A percentile compares a stretch with the other conserved stretches of the same genome.
Conservation (phyloP, 441 rosid species). For the Syzygium malaccense region DNA sequence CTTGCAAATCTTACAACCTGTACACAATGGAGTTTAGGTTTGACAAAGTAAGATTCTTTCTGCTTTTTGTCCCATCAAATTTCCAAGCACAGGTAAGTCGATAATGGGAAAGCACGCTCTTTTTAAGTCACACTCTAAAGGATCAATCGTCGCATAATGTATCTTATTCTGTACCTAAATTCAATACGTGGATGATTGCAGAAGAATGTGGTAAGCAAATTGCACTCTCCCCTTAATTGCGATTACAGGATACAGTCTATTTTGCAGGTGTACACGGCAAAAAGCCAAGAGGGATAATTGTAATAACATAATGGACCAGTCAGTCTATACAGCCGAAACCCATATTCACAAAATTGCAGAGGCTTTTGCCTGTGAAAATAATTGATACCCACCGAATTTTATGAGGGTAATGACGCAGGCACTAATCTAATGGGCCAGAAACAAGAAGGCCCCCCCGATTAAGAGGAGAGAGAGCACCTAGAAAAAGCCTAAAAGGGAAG, state of each 20-base stretch:
- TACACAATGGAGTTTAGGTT: neutral
- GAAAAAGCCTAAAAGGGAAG: constrained; percentile 3
- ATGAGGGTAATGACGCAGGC: constrained; percentile 39
- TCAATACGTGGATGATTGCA: neutral
- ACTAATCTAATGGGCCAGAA: constrained; percentile 42
- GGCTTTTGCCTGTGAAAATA: constrained; percentile 44
- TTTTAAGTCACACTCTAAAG: neutral
- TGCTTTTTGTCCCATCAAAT: neutral
- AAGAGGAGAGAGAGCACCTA: constrained; percentile 16
- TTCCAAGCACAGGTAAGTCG: neutral
- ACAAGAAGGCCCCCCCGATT: constrained; percentile 11
- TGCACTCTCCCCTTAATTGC: neutral
- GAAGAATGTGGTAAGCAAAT: neutral
- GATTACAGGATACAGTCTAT: neutral
- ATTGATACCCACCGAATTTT: constrained; percentile 20
- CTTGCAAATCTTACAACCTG: neutral
- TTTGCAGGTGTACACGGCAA: neutral
- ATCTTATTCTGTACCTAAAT: neutral
- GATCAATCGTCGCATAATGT: neutral
- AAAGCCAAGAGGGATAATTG: neutral
- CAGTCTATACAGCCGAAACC: constrained; percentile 17
- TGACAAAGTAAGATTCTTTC: neutral
- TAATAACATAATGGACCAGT: constrained; percentile 10
- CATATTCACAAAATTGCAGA: constrained; percentile 48
- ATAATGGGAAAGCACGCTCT: neutral